These are phyloP conservation scores for Rhizopogon vesiculosus DNA, from an alignment of 768 basidiomycete genomes.

Conservation along the genomic window DNA sequence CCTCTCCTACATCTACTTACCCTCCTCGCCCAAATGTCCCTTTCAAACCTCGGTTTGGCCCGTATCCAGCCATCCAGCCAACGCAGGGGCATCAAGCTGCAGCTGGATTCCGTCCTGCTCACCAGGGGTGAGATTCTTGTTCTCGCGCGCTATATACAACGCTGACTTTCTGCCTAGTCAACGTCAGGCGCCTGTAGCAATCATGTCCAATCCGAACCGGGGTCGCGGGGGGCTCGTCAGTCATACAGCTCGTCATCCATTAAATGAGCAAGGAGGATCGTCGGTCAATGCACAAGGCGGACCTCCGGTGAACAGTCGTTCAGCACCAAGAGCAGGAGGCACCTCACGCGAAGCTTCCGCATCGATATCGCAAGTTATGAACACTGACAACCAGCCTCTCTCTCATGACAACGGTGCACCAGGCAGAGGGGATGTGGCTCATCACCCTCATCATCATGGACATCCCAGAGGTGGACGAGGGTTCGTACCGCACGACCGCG, in stretches of 20 bases:
- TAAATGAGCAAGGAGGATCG: constrained; percentile 8
- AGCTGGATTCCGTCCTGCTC: constrained; percentile 63
- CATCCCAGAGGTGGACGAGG: constrained; percentile 28
- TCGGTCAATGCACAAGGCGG: constrained; percentile 7
- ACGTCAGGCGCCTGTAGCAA: constrained; percentile 44
- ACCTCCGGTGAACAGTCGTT: constrained; percentile 3
- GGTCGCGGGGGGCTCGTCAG: constrained; percentile 26
- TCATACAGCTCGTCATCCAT: constrained; percentile 3
- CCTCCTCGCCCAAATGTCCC: constrained; percentile 42
- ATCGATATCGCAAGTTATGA: neutral
- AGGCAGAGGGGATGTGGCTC: constrained; percentile 1
- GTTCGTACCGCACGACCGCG: constrained; percentile 23
- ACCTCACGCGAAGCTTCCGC: neutral
- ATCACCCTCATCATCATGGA: neutral
- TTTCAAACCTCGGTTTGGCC: constrained; percentile 67
- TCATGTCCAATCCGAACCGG: constrained; percentile 74
- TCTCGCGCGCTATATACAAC: neutral
- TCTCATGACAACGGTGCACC: constrained; percentile 4
- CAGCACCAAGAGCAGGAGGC: constrained; percentile 3
- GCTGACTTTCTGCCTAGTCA: neutral
- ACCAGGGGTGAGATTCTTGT: constrained; percentile 22
- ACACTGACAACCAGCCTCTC: neutral
- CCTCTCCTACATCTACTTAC: constrained; percentile 51
- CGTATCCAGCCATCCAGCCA: constrained; percentile 57
- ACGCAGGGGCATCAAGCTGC: constrained; percentile 48